Base-by-base conservation (phyloP, 352 stramenopile genomes). In the Phytophthora sp. region DNA sequence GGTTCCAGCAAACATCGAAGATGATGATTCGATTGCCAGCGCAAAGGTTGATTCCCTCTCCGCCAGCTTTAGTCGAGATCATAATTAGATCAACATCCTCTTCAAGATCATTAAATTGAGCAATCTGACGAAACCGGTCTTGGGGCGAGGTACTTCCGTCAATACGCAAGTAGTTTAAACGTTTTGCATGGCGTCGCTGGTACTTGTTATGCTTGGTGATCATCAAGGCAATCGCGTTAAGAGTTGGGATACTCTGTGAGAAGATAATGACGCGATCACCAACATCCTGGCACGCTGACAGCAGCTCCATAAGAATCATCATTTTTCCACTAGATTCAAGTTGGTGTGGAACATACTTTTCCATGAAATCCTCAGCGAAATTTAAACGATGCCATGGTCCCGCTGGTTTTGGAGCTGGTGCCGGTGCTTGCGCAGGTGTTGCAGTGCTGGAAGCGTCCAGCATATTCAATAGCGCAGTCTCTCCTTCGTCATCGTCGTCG, bases 1-100 rank as follows among this genome's bases (percentile, higher is more conserved):
- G 91, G 39, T 97, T 97, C 91, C 91, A 97, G 44, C 89, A 97
- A 2, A 96, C 88, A 45, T 97, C 91, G 43, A 97, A 97, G 20
- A 97, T 95, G 23, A 97, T 83, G 38, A 97, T 91, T 34, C 91
- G 86, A 49, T 96, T 97, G 28, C 88, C 91, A 3, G 83, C 88
- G 28, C 86, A 93, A 54, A 97, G 54, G 59, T 97, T 97, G 15
- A 97, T 89, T 18, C 87, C 87, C 73, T 95, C 88, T 20, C 88
- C 88, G 4, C 88, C 88, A 35, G 88, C 88, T 64, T 94, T 94
- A 0, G 88, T 95, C 11, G 85, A 95, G 26, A 96, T 95, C 71
- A 96, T 82, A 20, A 96, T 95, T 44, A 95, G 21, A 48, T 95
- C 84, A 5, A 93, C 61, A 54, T 91, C 77, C 44, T 94, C 86